Conservation (phyloP, 345 rosid species). For the Mangifera indica region DNA sequence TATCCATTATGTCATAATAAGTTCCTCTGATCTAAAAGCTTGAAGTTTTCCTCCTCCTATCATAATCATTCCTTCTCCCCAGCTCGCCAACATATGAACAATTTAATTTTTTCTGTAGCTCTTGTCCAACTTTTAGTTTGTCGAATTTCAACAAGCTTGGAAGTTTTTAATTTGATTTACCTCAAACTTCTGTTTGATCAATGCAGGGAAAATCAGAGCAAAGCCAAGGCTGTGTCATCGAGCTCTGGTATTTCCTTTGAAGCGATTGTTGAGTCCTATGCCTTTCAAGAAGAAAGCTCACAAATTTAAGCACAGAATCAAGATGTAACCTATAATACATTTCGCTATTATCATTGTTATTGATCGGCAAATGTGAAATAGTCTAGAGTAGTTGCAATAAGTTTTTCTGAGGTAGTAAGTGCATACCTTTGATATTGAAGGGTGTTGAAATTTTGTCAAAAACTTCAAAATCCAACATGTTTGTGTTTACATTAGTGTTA, state of each 20-base stretch:
- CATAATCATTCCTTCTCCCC: background rate
- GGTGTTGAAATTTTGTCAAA: constrained; percentile 6
- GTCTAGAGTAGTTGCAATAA: constrained; percentile 3
- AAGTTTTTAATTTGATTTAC: background rate
- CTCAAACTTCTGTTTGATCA: constrained; percentile 3
- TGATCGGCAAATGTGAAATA: constrained; percentile 14
- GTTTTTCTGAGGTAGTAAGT: background rate
- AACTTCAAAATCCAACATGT: background rate
- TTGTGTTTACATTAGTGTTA: background rate
- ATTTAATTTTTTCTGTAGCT: background rate
- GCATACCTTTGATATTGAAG: background rate
- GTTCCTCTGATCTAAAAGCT: background rate
- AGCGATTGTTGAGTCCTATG: constrained; percentile 39
- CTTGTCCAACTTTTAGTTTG: background rate
- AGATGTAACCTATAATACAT: constrained; percentile 3
- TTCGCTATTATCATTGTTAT: background rate
- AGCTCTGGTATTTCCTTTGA: constrained; percentile 33
- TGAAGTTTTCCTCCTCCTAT: background rate
- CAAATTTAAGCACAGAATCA: constrained; percentile 20
- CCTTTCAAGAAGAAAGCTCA: constrained; percentile 42
- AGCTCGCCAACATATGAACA: background rate
- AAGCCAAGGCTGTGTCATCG: constrained; percentile 30
- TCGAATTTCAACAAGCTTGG: constrained; percentile 1
- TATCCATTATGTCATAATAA: background rate
- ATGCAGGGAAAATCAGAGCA: constrained; percentile 40